Percentiles rank a stretch among this genome's conserved stretches.
phyloP scores from a whole-genome alignment of 2,329 filamentous ascomycete genomes.

The Macrophomina pseudophaseolina region DNA sequence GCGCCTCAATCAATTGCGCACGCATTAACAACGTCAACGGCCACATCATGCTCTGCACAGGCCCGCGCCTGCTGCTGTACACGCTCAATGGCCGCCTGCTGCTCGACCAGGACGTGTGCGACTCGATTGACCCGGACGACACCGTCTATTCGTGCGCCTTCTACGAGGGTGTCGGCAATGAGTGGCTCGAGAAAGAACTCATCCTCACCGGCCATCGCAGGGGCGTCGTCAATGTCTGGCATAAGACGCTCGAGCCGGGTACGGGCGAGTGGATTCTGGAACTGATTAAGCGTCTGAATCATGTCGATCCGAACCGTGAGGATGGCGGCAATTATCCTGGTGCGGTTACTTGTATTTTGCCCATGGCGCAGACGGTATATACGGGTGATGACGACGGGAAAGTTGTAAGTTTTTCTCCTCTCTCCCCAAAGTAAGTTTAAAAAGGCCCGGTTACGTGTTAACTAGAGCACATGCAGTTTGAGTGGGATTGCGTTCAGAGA shows the following conservation, averaged over 20 bases:
- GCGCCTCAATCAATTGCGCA: slow-evolving; percentile 66
- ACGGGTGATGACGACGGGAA: slow-evolving; percentile 92
- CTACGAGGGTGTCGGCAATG: slow-evolving; percentile 87
- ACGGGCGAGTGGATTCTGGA: slow-evolving; percentile 74
- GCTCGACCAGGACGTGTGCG: slow-evolving; percentile 80
- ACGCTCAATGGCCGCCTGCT: slow-evolving; percentile 86
- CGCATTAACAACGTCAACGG: slow-evolving; percentile 89
- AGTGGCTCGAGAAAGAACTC: slow-evolving; percentile 87
- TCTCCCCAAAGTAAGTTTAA: not conserved
- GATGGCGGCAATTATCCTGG: slow-evolving; percentile 61
- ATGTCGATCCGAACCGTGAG: slow-evolving; percentile 72
- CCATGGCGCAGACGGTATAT: slow-evolving; percentile 83
- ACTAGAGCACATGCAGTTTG: slow-evolving; percentile 49
- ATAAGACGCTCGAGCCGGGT: slow-evolving; percentile 58
- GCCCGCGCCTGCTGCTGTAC: slow-evolving; percentile 75
- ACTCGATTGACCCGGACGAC: slow-evolving; percentile 65
- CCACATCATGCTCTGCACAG: slow-evolving; percentile 84
- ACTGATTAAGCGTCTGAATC: slow-evolving; percentile 80
- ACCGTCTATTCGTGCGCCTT: slow-evolving; percentile 83
- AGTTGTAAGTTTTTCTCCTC: slow-evolving; percentile 54
- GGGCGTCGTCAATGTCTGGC: slow-evolving; percentile 80
- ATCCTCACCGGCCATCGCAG: slow-evolving; percentile 87
- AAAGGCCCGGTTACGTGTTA: slow-evolving; percentile 18
- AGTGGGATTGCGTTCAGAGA: slow-evolving; percentile 63
- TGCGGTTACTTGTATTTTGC: slow-evolving; percentile 83